Evolutionary conservation across 2,329 filamentous ascomycete species (phyloP).

Genomic region (Monosporascus sp.): DNA sequence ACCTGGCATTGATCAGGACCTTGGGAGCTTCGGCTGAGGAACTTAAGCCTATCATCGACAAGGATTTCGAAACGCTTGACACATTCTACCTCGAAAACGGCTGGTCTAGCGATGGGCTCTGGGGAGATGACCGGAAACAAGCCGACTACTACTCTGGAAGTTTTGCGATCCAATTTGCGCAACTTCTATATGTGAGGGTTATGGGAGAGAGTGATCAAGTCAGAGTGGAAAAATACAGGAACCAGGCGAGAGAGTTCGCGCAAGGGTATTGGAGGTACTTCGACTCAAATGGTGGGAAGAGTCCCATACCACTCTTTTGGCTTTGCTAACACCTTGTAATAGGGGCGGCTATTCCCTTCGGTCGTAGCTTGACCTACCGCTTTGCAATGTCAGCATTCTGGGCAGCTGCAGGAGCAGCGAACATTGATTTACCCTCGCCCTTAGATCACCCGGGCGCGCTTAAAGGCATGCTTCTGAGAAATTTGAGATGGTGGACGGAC

Average conservation of each 20-base stretch:
- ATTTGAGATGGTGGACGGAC: constrained; percentile 44
- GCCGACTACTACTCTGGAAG: constrained; percentile 50
- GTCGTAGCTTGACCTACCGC: constrained; percentile 44
- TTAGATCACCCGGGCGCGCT: constrained; percentile 32
- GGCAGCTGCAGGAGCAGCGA: constrained; percentile 37
- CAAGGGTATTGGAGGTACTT: constrained; percentile 42
- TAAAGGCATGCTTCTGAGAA: constrained; percentile 44
- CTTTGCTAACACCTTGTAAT: background rate
- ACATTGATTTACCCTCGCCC: constrained; percentile 31
- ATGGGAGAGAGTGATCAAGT: constrained; percentile 30
- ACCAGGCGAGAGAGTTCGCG: constrained; percentile 36
- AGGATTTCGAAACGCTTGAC: constrained; percentile 38
- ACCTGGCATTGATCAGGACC: constrained; percentile 37
- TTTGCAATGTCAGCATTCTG: constrained; percentile 46
- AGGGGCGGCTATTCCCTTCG: constrained; percentile 48
- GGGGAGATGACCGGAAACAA: constrained; percentile 33
- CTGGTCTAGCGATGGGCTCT: constrained; percentile 43
- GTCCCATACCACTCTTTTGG: no score
- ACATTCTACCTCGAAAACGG: constrained; percentile 38
- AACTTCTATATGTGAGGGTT: constrained; percentile 27
- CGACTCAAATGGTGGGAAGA: constrained; percentile 32
- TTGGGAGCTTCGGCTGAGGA: constrained; percentile 31
- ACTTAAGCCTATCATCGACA: constrained; percentile 31
- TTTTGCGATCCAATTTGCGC: constrained; percentile 47
- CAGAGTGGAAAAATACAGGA: constrained; percentile 30